Evolutionary conservation across 1,139 yeast species (phyloP).

Genomic region (Kazachstania sp.): DNA sequence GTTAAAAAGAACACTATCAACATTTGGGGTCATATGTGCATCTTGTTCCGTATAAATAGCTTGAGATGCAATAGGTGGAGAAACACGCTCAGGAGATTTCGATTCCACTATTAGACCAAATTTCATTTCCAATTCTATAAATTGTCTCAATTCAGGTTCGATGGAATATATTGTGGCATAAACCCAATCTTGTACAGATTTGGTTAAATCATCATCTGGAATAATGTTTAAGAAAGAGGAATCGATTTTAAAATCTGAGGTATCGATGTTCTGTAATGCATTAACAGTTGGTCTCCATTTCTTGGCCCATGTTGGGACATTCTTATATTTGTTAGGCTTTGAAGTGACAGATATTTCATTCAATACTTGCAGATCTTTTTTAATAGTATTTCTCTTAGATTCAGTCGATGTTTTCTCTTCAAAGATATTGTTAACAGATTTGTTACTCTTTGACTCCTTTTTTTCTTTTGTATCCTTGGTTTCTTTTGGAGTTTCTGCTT

Average conservation of each 20-base stretch:
- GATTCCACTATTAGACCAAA: constrained; percentile 71
- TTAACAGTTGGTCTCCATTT: constrained; percentile 50
- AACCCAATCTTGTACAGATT: constrained; percentile 82
- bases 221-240: constrained; percentile 58
- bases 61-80: constrained; percentile 70
- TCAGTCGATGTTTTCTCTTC: constrained; percentile 26
- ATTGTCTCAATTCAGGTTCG: constrained; percentile 48
- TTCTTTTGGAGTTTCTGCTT: constrained; percentile 1
- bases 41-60: constrained; percentile 50
- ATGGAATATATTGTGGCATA: constrained; percentile 69
- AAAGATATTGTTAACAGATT: constrained; percentile 23
- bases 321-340: constrained; percentile 56
- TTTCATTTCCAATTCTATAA: constrained; percentile 74
- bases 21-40: constrained; percentile 59
- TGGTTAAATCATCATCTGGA: constrained; percentile 76
- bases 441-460: constrained; percentile 2
- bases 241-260: constrained; percentile 28
- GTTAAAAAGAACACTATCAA: constrained; percentile 59
- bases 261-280: constrained; percentile 28
- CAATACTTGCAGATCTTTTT: constrained; percentile 26
- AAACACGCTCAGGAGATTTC: constrained; percentile 44
- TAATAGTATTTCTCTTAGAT: constrained; percentile 28
- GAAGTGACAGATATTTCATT: constrained; percentile 27
- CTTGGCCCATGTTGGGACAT: constrained; percentile 79
- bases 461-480: constrained; percentile 1